These are phyloP conservation scores for Grosmannia huntii DNA, from an alignment of 2,329 filamentous ascomycete genomes.

Conservation along the genomic window DNA sequence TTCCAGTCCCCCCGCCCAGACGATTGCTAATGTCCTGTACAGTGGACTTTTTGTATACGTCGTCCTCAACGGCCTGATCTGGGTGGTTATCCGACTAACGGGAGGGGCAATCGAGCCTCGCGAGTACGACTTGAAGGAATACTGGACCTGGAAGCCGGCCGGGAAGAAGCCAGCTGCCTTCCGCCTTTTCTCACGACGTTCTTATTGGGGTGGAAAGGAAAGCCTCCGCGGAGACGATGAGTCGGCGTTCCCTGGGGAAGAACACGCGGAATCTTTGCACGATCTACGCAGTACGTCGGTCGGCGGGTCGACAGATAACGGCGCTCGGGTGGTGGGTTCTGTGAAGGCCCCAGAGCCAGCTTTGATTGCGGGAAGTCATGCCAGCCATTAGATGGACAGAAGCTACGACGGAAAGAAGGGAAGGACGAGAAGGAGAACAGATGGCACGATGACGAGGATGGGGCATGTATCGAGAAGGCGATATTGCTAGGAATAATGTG, in stretches of 20 bases:
- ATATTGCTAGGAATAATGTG: too few relatives aligned
- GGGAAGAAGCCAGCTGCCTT: slow-evolving; percentile 36
- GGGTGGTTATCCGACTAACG: slow-evolving; percentile 29
- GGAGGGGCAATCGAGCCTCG: slow-evolving; percentile 31
- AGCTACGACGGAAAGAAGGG: too few relatives aligned
- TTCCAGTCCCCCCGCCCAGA: not conserved
- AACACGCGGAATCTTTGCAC: slow-evolving; percentile 5
- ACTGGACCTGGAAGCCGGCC: slow-evolving; percentile 39
- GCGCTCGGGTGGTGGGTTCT: not conserved
- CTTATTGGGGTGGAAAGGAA: slow-evolving; percentile 15
- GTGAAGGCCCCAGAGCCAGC: slow-evolving; percentile 5
- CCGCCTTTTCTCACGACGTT: slow-evolving; percentile 19
- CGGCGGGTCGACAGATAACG: slow-evolving; percentile 2
- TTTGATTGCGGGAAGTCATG: not conserved
- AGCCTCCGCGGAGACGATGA: slow-evolving; percentile 8
- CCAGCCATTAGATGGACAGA: not conserved
- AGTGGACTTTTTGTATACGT: slow-evolving; percentile 43
- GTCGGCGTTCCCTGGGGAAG: slow-evolving; percentile 5
- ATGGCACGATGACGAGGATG: too few relatives aligned
- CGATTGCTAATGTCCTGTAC: not conserved
- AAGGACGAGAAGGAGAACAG: too few relatives aligned
- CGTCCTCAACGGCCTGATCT: slow-evolving; percentile 35
- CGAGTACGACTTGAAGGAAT: slow-evolving; percentile 42
- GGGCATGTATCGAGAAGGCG: too few relatives aligned
- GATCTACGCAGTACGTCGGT: slow-evolving; percentile 2